Evolutionary conservation across 345 rosid genomes (phyloP).

Genomic region (Euphorbia lathyris): DNA sequence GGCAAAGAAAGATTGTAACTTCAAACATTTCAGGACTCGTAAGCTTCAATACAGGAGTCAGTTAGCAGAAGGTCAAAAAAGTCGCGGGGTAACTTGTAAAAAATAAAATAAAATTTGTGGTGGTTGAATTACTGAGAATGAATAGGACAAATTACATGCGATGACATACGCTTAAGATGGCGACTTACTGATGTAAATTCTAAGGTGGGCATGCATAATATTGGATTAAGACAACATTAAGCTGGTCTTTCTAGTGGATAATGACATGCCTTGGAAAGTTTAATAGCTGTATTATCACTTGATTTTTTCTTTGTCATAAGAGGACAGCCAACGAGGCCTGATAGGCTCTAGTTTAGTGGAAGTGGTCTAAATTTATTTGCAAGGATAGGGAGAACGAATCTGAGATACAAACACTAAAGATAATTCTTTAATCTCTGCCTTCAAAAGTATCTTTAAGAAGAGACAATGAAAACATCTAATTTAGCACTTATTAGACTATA

Average conservation of each 20-base stretch:
- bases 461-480: constrained; percentile 20
- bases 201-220: neutral
- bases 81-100: constrained; percentile 2
- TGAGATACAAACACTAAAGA: constrained; percentile 9
- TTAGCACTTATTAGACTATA: constrained; percentile 26
- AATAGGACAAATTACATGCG: neutral
- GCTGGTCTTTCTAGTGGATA: constrained; percentile 15
- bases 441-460: constrained; percentile 19
- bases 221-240: constrained; percentile 4
- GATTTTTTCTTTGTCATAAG: constrained; percentile 6
- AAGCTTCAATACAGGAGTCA: neutral
- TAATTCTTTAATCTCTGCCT: constrained; percentile 17
- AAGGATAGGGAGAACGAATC: constrained; percentile 15
- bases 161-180: constrained; percentile 11
- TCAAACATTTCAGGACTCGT: neutral
- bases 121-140: constrained; percentile 2
- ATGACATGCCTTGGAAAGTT: constrained; percentile 14
- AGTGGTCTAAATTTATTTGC: constrained; percentile 7
- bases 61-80: constrained; percentile 1
- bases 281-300: constrained; percentile 12
- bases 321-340: constrained; percentile 7
- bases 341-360: constrained; percentile 9
- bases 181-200: constrained; percentile 10
- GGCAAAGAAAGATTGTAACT: neutral
- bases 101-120: neutral